Percentiles rank a stretch among this genome's conserved stretches.
These are phyloP conservation scores for Fusarium mundagurra DNA, from an alignment of 2,329 filamentous ascomycete genomes.

Conservation along the genomic window DNA sequence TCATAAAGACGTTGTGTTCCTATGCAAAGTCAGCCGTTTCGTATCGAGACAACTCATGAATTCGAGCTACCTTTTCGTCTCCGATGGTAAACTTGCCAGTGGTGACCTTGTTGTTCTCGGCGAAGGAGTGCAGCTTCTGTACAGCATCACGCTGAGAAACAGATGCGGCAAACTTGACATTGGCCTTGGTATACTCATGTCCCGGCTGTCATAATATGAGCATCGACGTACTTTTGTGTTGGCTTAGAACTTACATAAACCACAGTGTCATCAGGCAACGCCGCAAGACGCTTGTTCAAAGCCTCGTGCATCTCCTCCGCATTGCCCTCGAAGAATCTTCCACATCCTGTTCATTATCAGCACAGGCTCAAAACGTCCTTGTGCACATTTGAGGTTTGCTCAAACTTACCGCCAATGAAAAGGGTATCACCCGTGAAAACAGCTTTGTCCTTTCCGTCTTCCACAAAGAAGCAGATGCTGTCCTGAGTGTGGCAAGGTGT, in stretches of 20 bases:
- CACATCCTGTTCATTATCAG: conserved; percentile 72
- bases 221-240: neutral
- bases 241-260: conserved; percentile 74
- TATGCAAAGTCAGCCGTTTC: conserved; percentile 48
- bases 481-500: conserved; percentile 99
- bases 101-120: conserved; percentile 83
- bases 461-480: conserved; percentile 93
- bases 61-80: conserved; percentile 82
- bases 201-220: conserved; percentile 70
- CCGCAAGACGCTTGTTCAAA: conserved; percentile 83
- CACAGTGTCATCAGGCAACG: conserved; percentile 87
- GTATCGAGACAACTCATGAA: neutral
- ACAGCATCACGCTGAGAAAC: conserved; percentile 80
- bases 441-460: conserved; percentile 78
- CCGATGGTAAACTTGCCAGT: conserved; percentile 97
- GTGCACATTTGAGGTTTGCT: neutral
- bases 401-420: conserved; percentile 80
- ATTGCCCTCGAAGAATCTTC: conserved; percentile 93
- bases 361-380: neutral
- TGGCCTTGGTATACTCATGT: conserved; percentile 98
- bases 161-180: conserved; percentile 86
- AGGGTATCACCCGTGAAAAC: conserved; percentile 98
- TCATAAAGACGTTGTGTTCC: conserved; percentile 98
- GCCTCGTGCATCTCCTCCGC: conserved; percentile 92
- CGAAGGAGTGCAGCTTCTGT: conserved; percentile 79